Base-by-base conservation (phyloP, 2,329 filamentous ascomycete species). In the Neopestalotiopsis sp. region DNA sequence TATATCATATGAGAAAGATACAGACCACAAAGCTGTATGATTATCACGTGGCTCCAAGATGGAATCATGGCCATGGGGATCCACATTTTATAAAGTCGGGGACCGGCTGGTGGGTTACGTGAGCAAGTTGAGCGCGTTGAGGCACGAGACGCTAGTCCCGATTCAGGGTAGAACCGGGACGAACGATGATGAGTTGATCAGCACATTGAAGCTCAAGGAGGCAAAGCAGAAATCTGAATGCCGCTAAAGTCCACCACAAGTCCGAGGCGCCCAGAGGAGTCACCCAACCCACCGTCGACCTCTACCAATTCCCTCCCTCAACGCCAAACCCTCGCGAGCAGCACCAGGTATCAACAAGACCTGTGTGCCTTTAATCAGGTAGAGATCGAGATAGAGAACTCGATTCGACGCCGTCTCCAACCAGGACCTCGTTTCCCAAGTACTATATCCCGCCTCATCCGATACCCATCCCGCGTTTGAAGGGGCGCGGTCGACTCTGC, bases 401-500 rank as follows among this genome's bases (percentile, higher is more conserved):
- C 32, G n/a, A 38, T 30, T 49, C 65, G 20, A 20, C 40, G 7
- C 34, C 59, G 13, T 30, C 61, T 38, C n/a, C 56, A 65, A 38
- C 24, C 24, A 38, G 10, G 34, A 7, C 34, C 10, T 38, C 10
- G 34, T 38, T 38, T 38, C 10, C 10, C 34, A 7, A 38, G 6
- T 38, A 49, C 12, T 45, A 49, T 67, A 70, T 62, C 67, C 74
- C 71, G 68, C 71, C 70, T 71, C 68, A 68, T 68, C 71, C 71
- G 70, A 71, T 61, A 56, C 62, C 62, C 34, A 67, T 68, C 70
- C 71, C 67, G n/a, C 34, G 13, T 20, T 6, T 20, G 28, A 14
- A 62, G 71, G 69, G 70, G 70, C 57, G 69, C 69, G 64, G 63
- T 68, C 62, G 70, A 71, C 67, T 71, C 58, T 71, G 76, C 73